Conservation (phyloP, 2,329 filamentous ascomycete genomes). For the Raffaelea arxii region DNA sequence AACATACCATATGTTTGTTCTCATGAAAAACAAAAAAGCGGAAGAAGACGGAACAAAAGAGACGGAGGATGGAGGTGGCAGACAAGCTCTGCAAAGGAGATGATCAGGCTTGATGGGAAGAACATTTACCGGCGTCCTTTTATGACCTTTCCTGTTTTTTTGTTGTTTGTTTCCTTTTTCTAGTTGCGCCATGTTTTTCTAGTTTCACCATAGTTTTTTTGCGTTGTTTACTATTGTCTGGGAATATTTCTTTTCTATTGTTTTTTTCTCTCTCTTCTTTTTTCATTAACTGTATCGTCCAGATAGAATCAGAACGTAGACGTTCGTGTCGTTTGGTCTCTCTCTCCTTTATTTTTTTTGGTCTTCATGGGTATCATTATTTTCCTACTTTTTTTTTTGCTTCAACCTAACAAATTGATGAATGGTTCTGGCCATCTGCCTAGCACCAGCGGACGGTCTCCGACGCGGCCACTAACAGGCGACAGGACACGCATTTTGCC, state of each 20-base stretch:
- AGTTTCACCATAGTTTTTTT: background rate
- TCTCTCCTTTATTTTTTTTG: no score
- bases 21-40: no score
- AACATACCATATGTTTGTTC: no score
- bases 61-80: background rate
- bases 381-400: background rate
- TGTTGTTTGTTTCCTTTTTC: background rate
- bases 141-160: background rate
- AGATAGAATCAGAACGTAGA: no score
- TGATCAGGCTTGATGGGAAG: no score
- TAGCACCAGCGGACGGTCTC: slow-evolving; percentile 71
- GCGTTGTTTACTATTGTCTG: background rate
- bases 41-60: no score
- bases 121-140: background rate
- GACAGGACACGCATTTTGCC: slow-evolving; percentile 72
- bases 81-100: background rate
- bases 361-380: no score
- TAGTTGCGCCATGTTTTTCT: background rate
- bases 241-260: background rate
- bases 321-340: no score
- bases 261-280: background rate
- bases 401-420: slow-evolving; percentile 59
- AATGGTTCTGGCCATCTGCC: slow-evolving; percentile 80
- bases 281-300: background rate
- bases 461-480: slow-evolving; percentile 73